Evolutionary conservation across 164 flowering plant genomes (phyloP), one percentile per base, ranked within the genome.

Genomic region (Taxillus chinensis): DNA sequence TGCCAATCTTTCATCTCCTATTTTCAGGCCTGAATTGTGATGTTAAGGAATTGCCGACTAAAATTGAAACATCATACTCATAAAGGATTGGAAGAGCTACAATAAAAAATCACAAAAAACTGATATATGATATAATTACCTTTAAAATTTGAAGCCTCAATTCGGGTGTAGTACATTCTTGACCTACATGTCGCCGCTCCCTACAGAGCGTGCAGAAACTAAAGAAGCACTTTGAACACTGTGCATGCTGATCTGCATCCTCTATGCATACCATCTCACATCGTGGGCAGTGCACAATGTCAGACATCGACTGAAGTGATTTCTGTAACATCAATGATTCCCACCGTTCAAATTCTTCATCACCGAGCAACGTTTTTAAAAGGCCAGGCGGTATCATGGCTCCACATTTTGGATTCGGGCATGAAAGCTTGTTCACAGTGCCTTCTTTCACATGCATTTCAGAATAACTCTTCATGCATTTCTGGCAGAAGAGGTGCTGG

Each of bases 261-360:
- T 85, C 96, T 65, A 92, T 70, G 80, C 98, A 90, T 7, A 81
- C 77, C 45, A 87, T 87, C 83, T 86, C 96, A 77, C 98, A 92
- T 72, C 96, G 77, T 5, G 98, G 98, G 79, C 96, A 92, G 73
- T 90, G 85, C 8, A 61, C 79, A 48, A 92, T 66, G 76, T 92
- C 98, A 13, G 87, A 62, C 98, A 92, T 92, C 42, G 92, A 81
- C 0, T 80, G 93, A n/a, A 90, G 83, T 48, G 98, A 77, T 65
- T 84, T 92, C 60, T 86, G 83, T 54, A 92, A 73, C 76, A 76
- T 70, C 63, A 92, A 65, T 12, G 96, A 73, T 68, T 92, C 98
- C 98, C 98, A 92, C 5, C 75, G 86, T 64, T 92, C 90, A 74
- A 71, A 92, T 41, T 80, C 92, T 68, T 84, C 88, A 59, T 80